Evolutionary conservation across 2,329 filamentous ascomycete genomes (phyloP).

Genomic region (Pezicula radicicola): DNA sequence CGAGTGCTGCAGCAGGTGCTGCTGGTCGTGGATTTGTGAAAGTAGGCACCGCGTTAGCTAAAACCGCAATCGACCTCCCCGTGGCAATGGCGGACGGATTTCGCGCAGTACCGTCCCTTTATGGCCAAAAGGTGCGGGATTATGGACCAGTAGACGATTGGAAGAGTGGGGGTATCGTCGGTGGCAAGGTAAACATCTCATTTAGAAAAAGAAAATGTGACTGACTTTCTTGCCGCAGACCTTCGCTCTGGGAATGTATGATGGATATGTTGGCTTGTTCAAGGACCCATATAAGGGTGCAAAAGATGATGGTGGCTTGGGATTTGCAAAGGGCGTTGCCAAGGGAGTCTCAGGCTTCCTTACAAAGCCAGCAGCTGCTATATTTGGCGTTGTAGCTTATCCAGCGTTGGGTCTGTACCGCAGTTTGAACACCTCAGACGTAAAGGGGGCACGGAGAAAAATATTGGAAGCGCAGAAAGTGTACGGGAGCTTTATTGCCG

Average conservation of each 20-base stretch:
- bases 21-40: slow-evolving; percentile 30
- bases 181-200: slow-evolving; percentile 48
- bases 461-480: slow-evolving; percentile 7
- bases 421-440: slow-evolving; percentile 1
- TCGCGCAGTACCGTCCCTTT: slow-evolving; percentile 49
- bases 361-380: slow-evolving; percentile 7
- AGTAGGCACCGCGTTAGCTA: slow-evolving; percentile 31
- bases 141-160: slow-evolving; percentile 76
- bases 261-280: slow-evolving; percentile 9
- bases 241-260: slow-evolving; percentile 7
- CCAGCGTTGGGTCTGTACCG: slow-evolving; percentile 9
- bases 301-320: slow-evolving; percentile 12
- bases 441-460: slow-evolving; percentile 7
- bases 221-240: neutral
- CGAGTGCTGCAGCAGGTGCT: slow-evolving; percentile 10
- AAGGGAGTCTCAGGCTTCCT: slow-evolving; percentile 11
- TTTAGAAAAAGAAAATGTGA: neutral
- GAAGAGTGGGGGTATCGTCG: slow-evolving; percentile 69
- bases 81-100: slow-evolving; percentile 49
- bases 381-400: slow-evolving; percentile 9
- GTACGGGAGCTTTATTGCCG: neutral
- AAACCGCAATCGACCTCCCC: slow-evolving; percentile 42
- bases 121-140: slow-evolving; percentile 75
- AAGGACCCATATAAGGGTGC: slow-evolving; percentile 13
- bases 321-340: slow-evolving; percentile 9